Evolutionary conservation across 495 filamentous ascomycete genomes (phyloP).

Genomic region (Penicillium salamii): DNA sequence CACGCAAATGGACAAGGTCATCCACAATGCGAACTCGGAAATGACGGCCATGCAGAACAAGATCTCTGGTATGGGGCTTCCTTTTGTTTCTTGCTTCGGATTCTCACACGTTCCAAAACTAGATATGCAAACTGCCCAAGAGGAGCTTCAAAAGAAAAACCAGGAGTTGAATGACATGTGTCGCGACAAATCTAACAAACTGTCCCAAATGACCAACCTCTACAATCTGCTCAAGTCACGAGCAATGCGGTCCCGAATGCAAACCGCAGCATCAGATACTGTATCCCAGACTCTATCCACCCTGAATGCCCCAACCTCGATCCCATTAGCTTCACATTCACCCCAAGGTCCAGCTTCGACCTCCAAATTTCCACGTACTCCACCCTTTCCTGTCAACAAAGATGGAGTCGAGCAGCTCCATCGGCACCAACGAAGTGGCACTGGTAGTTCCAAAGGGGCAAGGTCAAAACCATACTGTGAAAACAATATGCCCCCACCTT

Average conservation of each 20-base stretch:
- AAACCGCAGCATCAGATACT: slow-evolving; percentile 66
- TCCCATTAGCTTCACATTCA: background rate
- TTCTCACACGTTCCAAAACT: slow-evolving; percentile 6
- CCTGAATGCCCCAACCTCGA: slow-evolving; percentile 13
- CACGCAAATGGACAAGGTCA: slow-evolving; percentile 72
- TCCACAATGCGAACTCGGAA: slow-evolving; percentile 78
- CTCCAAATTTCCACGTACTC: slow-evolving; percentile 23
- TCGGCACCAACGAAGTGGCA: slow-evolving; percentile 47
- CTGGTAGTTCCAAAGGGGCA: slow-evolving; percentile 39
- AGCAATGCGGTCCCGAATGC: slow-evolving; percentile 65
- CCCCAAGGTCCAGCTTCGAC: background rate
- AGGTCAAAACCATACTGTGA: slow-evolving; percentile 14
- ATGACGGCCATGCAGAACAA: slow-evolving; percentile 67
- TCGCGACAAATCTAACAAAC: slow-evolving; percentile 70
- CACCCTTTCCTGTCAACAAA: slow-evolving; percentile 29
- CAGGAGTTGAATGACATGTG: slow-evolving; percentile 68
- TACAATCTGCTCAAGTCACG: slow-evolving; percentile 80
- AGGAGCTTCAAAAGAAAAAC: slow-evolving; percentile 69
- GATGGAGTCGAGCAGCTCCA: slow-evolving; percentile 44
- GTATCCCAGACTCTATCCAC: slow-evolving; percentile 53
- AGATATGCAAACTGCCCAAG: slow-evolving; percentile 67
- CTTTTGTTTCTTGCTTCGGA: background rate
- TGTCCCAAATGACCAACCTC: slow-evolving; percentile 76
- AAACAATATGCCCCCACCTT: slow-evolving; percentile 27
- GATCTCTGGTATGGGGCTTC: slow-evolving; percentile 41